phyloP scores from a whole-genome alignment of 2,329 filamentous ascomycete species.

The Hymenoscyphus scutula region DNA sequence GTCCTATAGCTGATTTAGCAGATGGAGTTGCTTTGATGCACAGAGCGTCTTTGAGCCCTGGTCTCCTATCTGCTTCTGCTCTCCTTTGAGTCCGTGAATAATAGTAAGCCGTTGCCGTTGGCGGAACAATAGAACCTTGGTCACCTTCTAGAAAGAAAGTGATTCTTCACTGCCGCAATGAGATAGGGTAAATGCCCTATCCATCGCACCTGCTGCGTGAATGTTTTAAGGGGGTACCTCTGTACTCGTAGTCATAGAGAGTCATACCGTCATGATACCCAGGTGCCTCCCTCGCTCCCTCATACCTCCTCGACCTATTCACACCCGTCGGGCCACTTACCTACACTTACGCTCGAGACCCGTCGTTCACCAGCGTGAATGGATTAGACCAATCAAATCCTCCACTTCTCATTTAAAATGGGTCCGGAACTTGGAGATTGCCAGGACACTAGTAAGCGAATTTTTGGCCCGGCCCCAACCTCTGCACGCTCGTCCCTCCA shows the following conservation, averaged over 20 bases:
- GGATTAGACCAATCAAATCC: too few species aligned
- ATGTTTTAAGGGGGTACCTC: too few species aligned
- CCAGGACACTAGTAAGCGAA: slow-evolving; percentile 1
- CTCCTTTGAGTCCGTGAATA: neutral
- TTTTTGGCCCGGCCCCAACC: neutral
- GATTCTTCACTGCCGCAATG: neutral
- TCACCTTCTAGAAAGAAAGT: neutral
- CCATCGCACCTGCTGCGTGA: neutral
- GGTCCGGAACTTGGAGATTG: neutral
- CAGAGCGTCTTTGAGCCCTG: neutral
- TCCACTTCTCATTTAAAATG: too few species aligned
- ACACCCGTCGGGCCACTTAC: neutral
- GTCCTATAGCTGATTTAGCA: too few species aligned
- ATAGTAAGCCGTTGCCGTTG: neutral
- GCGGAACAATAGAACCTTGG: neutral
- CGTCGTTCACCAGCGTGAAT: too few species aligned
- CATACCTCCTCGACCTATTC: neutral
- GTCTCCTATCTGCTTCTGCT: too few species aligned
- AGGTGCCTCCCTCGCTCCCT: too few species aligned
- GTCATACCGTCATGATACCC: too few species aligned
- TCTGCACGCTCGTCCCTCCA: too few species aligned
- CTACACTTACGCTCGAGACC: neutral
- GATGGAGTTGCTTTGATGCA: neutral
- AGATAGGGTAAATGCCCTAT: neutral
- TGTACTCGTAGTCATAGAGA: too few species aligned